Percentiles rank a stretch among this genome's conserved stretches.
These are phyloP conservation scores for Lepidium sativum DNA, from an alignment of 345 rosid species.

Conservation along the genomic window DNA sequence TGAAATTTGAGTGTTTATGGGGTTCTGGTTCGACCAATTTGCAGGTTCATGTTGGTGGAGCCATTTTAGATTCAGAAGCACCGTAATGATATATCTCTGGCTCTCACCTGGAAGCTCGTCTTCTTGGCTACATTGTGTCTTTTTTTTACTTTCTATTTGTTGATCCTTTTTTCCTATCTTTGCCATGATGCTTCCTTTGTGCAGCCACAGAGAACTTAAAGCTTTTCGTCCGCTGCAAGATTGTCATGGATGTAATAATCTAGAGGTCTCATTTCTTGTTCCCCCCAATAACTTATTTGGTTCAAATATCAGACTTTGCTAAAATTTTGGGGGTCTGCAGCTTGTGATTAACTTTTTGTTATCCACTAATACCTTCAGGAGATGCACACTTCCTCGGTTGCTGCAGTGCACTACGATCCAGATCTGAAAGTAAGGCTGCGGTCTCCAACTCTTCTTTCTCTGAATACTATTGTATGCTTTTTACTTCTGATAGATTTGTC, in stretches of 20 bases:
- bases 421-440: slow-evolving; percentile 44
- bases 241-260: slow-evolving; percentile 23
- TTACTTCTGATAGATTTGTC: slow-evolving; percentile 6
- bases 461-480: slow-evolving; percentile 15
- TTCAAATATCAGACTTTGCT: not conserved
- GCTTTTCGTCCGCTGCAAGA: slow-evolving; percentile 30
- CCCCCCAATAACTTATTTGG: not conserved
- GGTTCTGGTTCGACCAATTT: not conserved
- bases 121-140: not conserved
- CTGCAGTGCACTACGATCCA: slow-evolving; percentile 28
- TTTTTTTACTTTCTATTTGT: not conserved
- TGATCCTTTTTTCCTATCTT: not conserved
- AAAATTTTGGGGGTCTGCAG: not conserved
- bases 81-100: slow-evolving; percentile 32
- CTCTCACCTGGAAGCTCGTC: not conserved
- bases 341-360: not conserved
- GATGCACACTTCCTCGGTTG: slow-evolving; percentile 19
- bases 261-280: slow-evolving; percentile 37
- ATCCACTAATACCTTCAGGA: slow-evolving; percentile 2
- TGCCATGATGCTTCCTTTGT: slow-evolving; percentile 12
- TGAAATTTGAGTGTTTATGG: not conserved
- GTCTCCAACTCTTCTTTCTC: not conserved
- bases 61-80: slow-evolving; percentile 23
- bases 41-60: slow-evolving; percentile 45
- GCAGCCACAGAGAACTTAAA: slow-evolving; percentile 39